Evolutionary conservation across 1,284 basidiomycete genomes (phyloP), one percentile per base, ranked within the genome.

Genomic region (Microbotryum lychnidis-dioicae): DNA sequence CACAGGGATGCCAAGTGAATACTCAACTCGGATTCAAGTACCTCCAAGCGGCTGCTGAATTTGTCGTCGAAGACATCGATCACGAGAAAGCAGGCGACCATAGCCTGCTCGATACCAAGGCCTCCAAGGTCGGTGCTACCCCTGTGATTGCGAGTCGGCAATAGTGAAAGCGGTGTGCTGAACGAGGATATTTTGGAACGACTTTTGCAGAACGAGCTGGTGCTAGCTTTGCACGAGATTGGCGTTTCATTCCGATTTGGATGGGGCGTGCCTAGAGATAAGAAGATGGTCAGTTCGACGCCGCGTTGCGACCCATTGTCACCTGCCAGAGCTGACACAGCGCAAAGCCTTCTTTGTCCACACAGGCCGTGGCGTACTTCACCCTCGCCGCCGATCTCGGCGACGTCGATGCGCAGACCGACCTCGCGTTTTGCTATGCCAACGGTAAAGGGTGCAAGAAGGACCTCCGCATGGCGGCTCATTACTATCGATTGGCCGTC

Each of bases 201-300:
- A 27, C 27, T 27, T 27, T 48, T 73, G 18, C 73, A 87, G 82
- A 83, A 80, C 45, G 91, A 93, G 74, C 80, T 94, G 12, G 85
- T 92, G 45, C 79, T 93, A 31, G 89, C 90, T 2, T 87, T 93
- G 52, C 91, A 92, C 73, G 91, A 94, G 76, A 87, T 94, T 7
- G 91, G 88, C 2, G 88, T 91, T 74, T 91, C 89, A 73, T 92
- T 91, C 75, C 89, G 88, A 73, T 87, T 89, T 65, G 91, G 91
- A 1, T 93, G 91, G 89, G 91, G 90, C 6, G 84, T 89, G 16
- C 76, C 79, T 57, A 89, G 89, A 75, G 89, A 93, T 75, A 86
- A 86, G 76, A 86, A 84, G 78, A 89, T 89, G 86, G 88, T 84
- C 16, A 83, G 89, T 53, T 9, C 85, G 86, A 71, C 58, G 85